A percentile compares a stretch with the other conserved stretches of the same genome.
Conservation (phyloP, 2,329 filamentous ascomycete species). For the Arthrobotrys musiformis region DNA sequence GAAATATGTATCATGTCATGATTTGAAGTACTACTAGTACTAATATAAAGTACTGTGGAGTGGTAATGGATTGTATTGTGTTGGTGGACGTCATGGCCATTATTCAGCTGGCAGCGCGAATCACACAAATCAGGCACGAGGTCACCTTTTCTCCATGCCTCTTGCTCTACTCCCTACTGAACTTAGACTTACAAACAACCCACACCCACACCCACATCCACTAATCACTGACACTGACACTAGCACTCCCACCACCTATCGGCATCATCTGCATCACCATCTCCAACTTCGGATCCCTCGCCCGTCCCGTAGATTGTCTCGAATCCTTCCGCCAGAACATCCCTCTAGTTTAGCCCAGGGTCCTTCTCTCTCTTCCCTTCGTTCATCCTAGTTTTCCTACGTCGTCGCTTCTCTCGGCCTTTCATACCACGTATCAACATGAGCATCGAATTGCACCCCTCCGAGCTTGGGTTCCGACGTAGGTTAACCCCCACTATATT, state of each 20-base stretch:
- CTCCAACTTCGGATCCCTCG: conserved; percentile 10
- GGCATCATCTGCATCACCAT: conserved; percentile 16
- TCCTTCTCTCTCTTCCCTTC: background rate
- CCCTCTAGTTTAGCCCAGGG: background rate
- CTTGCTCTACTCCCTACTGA: background rate
- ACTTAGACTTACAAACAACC: background rate
- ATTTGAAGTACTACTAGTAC: background rate
- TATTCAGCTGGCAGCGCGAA: conserved; percentile 53
- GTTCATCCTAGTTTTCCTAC: conserved; percentile 5
- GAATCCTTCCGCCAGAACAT: background rate
- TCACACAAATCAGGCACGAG: conserved; percentile 54
- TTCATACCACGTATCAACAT: conserved; percentile 67
- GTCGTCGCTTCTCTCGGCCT: background rate
- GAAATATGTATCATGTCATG: no score
- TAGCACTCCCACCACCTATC: background rate
- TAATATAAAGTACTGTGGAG: background rate
- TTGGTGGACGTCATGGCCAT: conserved; percentile 38
- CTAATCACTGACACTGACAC: background rate
- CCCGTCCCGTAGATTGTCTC: conserved; percentile 23
- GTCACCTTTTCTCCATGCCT: conserved; percentile 1
- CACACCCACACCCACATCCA: background rate
- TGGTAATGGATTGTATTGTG: background rate
- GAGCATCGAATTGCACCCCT: conserved; percentile 93
- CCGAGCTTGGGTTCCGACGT: conserved; percentile 95
- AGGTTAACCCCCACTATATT: conserved; percentile 63